Evolutionary conservation across 75 land plant species (phyloP).

Genomic region (Ceratopteris richardii): DNA sequence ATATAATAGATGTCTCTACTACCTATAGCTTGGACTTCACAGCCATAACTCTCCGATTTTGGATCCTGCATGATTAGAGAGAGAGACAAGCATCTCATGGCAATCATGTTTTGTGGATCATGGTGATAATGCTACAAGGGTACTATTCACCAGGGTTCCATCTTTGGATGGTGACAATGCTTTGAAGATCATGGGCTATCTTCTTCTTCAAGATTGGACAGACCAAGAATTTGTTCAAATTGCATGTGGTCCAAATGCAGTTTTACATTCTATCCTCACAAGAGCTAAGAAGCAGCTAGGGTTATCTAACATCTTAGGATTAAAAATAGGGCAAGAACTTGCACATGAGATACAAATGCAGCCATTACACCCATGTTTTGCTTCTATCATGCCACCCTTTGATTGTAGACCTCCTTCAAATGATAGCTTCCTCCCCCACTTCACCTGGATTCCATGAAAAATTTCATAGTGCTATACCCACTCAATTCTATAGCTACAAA

Average conservation of each 20-base stretch:
- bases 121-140: slow-evolving; percentile 40
- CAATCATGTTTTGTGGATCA: too few species aligned
- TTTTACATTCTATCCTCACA: slow-evolving; percentile 31
- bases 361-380: neutral
- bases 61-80: too few species aligned
- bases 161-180: slow-evolving; percentile 57
- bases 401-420: neutral
- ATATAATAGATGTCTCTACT: too few species aligned
- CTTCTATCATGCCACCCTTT: too few species aligned
- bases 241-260: slow-evolving; percentile 56
- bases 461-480: slow-evolving; percentile 10
- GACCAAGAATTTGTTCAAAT: slow-evolving; percentile 58
- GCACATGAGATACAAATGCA: neutral
- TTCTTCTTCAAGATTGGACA: slow-evolving; percentile 55
- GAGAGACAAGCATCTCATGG: too few species aligned
- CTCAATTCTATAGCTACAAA: slow-evolving; percentile 6
- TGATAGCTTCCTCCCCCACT: slow-evolving; percentile 2
- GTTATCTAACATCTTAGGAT: slow-evolving; percentile 1
- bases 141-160: slow-evolving; percentile 47
- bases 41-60: too few species aligned
- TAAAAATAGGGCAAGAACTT: too few species aligned
- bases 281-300: slow-evolving; percentile 49
- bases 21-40: too few species aligned
- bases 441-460: slow-evolving; percentile 11
- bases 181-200: slow-evolving; percentile 58